These are phyloP conservation scores for Talaromyces sp. DNA, from an alignment of 2,329 filamentous ascomycete genomes.

Conservation along the genomic window DNA sequence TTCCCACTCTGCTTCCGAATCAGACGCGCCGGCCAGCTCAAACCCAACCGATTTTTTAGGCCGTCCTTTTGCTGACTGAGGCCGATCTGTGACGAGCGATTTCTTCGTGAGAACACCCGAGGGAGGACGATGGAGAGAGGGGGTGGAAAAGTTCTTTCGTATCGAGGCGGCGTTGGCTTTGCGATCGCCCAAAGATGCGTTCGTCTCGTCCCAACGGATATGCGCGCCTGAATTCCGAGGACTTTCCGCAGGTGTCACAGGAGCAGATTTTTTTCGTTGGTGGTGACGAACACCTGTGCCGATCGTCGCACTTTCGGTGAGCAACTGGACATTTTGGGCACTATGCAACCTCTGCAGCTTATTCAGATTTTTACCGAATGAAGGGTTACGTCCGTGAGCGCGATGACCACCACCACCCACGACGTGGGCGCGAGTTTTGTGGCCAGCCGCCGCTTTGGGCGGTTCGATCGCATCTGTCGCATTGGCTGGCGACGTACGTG, in stretches of 20 bases:
- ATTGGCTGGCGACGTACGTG: conserved; percentile 24
- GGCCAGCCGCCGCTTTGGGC: conserved; percentile 26
- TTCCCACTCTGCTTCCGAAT: conserved; percentile 45
- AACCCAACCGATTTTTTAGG: conserved; percentile 44
- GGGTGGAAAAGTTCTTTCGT: conserved; percentile 44
- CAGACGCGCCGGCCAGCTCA: conserved; percentile 37
- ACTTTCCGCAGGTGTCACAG: conserved; percentile 39
- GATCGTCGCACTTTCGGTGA: conserved; percentile 21
- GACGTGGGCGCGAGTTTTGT: conserved; percentile 35
- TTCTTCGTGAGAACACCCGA: conserved; percentile 37
- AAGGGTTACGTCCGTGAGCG: conserved; percentile 39
- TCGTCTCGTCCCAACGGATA: conserved; percentile 33
- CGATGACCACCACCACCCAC: conserved; percentile 37
- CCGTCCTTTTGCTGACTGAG: conserved; percentile 31
- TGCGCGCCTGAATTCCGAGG: conserved; percentile 25
- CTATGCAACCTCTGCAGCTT: conserved; percentile 37
- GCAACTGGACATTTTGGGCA: conserved; percentile 23
- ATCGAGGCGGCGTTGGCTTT: conserved; percentile 30
- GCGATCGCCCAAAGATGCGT: conserved; percentile 28
- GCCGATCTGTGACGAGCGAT: conserved; percentile 29
- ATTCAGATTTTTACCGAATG: conserved; percentile 40
- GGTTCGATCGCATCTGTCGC: conserved; percentile 26
- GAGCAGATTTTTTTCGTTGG: conserved; percentile 44
- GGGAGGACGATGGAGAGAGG: conserved; percentile 35
- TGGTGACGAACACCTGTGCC: conserved; percentile 29